Percentiles rank a stretch among this genome's conserved stretches.
Conservation (phyloP, 2,329 filamentous ascomycete genomes). For the Lachnellula occidentalis region DNA sequence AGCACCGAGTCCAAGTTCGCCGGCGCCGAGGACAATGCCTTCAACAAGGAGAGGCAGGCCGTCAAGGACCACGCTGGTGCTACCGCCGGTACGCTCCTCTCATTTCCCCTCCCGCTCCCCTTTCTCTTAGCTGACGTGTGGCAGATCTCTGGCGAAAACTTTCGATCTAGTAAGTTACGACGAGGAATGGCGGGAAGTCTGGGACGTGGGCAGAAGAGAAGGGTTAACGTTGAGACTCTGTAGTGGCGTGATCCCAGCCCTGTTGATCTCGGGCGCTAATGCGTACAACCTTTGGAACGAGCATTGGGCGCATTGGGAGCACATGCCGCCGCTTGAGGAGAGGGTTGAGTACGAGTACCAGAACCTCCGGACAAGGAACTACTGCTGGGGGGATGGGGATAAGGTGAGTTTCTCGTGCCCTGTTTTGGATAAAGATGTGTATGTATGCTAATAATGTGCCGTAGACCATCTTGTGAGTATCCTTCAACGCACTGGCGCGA, state of each 20-base stretch:
- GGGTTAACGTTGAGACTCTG: constrained; percentile 4
- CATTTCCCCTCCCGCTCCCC: constrained; percentile 20
- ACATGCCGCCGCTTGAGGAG: constrained; percentile 84
- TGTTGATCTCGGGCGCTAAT: constrained; percentile 70
- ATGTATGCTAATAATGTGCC: constrained; percentile 11
- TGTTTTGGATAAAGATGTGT: constrained; percentile 7
- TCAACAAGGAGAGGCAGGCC: constrained; percentile 85
- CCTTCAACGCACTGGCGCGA: neutral
- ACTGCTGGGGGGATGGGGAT: constrained; percentile 89
- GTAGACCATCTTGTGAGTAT: constrained; percentile 61
- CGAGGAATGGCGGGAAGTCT: constrained; percentile 1
- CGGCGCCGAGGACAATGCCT: constrained; percentile 74
- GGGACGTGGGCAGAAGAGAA: constrained; percentile 3
- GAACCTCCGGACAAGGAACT: constrained; percentile 98
- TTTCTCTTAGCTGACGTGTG: constrained; percentile 31
- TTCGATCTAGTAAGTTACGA: constrained; percentile 74
- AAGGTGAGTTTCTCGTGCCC: constrained; percentile 56
- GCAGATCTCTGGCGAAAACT: constrained; percentile 93
- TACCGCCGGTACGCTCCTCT: constrained; percentile 65
- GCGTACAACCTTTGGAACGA: constrained; percentile 88
- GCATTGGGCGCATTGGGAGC: constrained; percentile 94
- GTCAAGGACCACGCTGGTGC: constrained; percentile 85
- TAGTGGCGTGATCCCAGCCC: constrained; percentile 69
- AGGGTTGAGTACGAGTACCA: constrained; percentile 91
- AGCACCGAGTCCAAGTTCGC: constrained; percentile 53